Percentiles rank a stretch among this genome's conserved stretches.
These are phyloP conservation scores for Populus alba DNA, from an alignment of 345 rosid genomes.

Conservation along the genomic window DNA sequence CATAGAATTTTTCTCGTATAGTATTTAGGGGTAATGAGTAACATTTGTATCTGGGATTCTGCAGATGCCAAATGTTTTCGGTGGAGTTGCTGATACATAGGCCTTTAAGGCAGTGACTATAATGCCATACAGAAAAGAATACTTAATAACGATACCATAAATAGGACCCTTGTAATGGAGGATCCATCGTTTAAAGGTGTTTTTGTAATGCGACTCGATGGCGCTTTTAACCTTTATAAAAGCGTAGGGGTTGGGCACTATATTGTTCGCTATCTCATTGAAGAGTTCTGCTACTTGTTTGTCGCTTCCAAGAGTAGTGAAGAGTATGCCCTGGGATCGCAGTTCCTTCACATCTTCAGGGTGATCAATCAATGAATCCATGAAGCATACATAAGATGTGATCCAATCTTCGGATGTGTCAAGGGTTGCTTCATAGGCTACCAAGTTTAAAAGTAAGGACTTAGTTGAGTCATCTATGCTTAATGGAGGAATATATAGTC, in stretches of 20 bases:
- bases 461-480: slow-evolving; percentile 14
- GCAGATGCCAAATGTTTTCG: too few species aligned
- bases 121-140: too few species aligned
- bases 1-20: too few species aligned
- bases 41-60: too few species aligned
- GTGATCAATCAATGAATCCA: slow-evolving; percentile 12
- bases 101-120: too few species aligned
- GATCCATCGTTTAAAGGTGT: too few species aligned
- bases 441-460: slow-evolving; percentile 21
- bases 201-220: too few species aligned
- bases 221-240: too few species aligned
- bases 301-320: slow-evolving; percentile 14
- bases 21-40: too few species aligned
- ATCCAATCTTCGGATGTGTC: not conserved
- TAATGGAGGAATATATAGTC: slow-evolving; percentile 10
- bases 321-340: slow-evolving; percentile 6
- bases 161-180: too few species aligned
- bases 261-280: not conserved
- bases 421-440: slow-evolving; percentile 11
- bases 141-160: too few species aligned
- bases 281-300: slow-evolving; percentile 12
- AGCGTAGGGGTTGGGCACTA: slow-evolving; percentile 1
- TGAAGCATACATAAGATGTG: slow-evolving; percentile 19
- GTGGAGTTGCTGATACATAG: too few species aligned
- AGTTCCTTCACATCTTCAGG: slow-evolving; percentile 20